These are phyloP conservation scores for Niveomyces coronatus DNA, from an alignment of 2,329 filamentous ascomycete genomes.

Conservation along the genomic window DNA sequence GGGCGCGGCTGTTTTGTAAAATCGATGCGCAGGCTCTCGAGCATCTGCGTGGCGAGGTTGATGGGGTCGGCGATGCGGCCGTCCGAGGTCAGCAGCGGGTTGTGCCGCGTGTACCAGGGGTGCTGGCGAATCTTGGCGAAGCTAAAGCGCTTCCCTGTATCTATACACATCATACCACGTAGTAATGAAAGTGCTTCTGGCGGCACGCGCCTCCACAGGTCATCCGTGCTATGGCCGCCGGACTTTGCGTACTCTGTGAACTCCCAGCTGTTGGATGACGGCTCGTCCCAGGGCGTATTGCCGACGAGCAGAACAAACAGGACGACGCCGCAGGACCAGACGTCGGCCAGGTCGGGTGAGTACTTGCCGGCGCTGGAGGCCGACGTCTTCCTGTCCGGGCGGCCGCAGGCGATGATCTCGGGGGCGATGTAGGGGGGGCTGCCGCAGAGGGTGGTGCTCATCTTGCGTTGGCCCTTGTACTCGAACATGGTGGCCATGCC, in stretches of 20 bases:
- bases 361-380: conserved; percentile 50
- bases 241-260: conserved; percentile 78
- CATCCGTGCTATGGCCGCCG: conserved; percentile 72
- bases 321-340: conserved; percentile 98
- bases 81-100: conserved; percentile 62
- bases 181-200: conserved; percentile 67
- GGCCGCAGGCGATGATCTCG: conserved; percentile 59
- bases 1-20: conserved; percentile 59
- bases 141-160: conserved; percentile 66
- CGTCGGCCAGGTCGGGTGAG: conserved; percentile 71
- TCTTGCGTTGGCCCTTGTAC: conserved; percentile 73
- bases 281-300: conserved; percentile 97
- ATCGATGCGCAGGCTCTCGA: conserved; percentile 82
- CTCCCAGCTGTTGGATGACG: conserved; percentile 76
- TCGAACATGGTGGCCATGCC: conserved; percentile 90
- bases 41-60: conserved; percentile 85
- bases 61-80: conserved; percentile 71
- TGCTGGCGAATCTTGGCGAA: conserved; percentile 80
- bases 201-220: conserved; percentile 75
- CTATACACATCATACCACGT: conserved; percentile 84
- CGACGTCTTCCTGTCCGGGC: conserved; percentile 34
- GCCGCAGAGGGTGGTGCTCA: conserved; percentile 82
- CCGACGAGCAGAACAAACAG: conserved; percentile 90
- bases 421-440: conserved; percentile 96
- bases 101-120: conserved; percentile 85